Percentiles rank a stretch among this genome's conserved stretches.
These are phyloP conservation scores for Hyphopichia wangnamkhiaoensis DNA, from an alignment of 1,139 yeast species.

Conservation along the genomic window DNA sequence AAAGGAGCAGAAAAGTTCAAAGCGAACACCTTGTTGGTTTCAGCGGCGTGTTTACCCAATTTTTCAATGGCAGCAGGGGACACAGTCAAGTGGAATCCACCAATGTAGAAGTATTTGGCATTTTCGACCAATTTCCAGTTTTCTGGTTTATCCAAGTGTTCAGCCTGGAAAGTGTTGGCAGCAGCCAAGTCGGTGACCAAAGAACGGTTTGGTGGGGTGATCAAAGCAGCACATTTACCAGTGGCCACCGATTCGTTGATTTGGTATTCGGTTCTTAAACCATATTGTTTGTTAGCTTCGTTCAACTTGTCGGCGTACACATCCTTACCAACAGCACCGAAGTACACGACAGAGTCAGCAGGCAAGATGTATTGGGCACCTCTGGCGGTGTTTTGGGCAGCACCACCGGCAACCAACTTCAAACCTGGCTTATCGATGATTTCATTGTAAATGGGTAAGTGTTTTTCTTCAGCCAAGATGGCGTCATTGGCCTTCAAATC, in stretches of 20 bases:
- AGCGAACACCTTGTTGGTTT: conserved; percentile 75
- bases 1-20: conserved; percentile 96
- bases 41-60: conserved; percentile 90
- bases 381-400: conserved; percentile 98
- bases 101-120: conserved; percentile 85
- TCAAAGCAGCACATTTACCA: conserved; percentile 97
- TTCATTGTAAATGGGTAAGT: conserved; percentile 83
- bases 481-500: conserved; percentile 91
- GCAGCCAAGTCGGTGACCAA: conserved; percentile 96
- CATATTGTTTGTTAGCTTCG: conserved; percentile 84
- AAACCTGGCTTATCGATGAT: conserved; percentile 62
- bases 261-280: conserved; percentile 84
- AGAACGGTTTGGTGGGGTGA: conserved; percentile 86
- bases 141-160: conserved; percentile 84
- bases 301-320: conserved; percentile 77
- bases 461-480: conserved; percentile 85
- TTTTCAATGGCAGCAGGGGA: conserved; percentile 91
- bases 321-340: conserved; percentile 96
- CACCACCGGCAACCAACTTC: conserved; percentile 93
- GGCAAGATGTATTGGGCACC: conserved; percentile 96
- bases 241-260: conserved; percentile 76
- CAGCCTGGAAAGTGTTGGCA: conserved; percentile 93
- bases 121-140: conserved; percentile 86
- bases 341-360: conserved; percentile 78
- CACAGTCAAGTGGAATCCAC: conserved; percentile 98